Conservation (phyloP, 1,139 yeast genomes). For the Lodderomyces parapsilosis region DNA sequence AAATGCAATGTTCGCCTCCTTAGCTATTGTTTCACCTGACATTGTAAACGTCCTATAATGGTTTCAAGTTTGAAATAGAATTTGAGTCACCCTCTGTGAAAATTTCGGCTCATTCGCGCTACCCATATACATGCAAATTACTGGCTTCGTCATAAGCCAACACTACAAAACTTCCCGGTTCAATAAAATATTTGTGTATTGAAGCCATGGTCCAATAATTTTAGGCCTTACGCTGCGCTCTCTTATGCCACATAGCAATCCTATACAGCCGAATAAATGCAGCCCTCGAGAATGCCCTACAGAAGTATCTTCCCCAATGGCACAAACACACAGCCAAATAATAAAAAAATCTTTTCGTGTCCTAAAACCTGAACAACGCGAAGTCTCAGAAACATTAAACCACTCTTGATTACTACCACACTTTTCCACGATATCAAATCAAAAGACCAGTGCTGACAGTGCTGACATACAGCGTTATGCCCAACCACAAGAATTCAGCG, state of each 20-base stretch:
- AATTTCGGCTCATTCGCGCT: neutral
- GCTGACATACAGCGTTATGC: neutral
- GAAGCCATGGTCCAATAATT: no score
- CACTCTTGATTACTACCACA: neutral
- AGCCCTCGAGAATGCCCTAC: no score
- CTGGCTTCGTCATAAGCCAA: no score
- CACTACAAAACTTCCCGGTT: no score
- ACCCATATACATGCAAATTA: no score
- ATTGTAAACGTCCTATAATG: neutral
- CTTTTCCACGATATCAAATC: neutral
- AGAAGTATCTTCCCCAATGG: no score
- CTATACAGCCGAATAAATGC: no score
- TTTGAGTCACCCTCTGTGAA: neutral
- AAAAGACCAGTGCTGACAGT: neutral
- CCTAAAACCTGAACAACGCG: neutral
- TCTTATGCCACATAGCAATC: no score
- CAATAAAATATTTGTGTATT: no score
- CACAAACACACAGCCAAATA: neutral
- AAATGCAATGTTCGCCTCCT: slow-evolving; percentile 74
- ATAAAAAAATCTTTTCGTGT: no score
- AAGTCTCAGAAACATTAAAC: neutral
- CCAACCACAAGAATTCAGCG: neutral
- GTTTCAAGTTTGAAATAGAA: neutral
- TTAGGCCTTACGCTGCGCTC: no score
- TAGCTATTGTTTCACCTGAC: slow-evolving; percentile 72